Percentiles rank a stretch among this genome's conserved stretches.
Conservation (phyloP, 768 basidiomycete species). For the Tremella yokohamensis region DNA sequence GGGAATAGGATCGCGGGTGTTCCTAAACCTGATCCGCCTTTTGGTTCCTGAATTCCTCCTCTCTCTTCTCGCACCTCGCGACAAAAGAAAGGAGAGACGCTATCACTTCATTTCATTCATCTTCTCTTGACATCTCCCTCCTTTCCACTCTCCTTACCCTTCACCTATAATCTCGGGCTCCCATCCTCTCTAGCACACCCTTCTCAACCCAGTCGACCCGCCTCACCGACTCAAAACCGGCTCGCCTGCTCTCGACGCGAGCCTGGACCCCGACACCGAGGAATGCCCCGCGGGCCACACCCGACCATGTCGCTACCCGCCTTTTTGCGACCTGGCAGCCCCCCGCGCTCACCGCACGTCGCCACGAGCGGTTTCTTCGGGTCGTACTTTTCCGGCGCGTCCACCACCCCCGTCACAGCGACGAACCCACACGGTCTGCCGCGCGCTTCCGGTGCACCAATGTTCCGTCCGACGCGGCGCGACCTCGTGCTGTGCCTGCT, state of each 20-base stretch:
- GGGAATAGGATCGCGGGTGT: too few species aligned
- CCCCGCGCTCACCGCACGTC: slow-evolving; percentile 21
- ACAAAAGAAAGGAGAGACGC: too few species aligned
- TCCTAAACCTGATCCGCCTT: too few species aligned
- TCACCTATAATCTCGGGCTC: not conserved
- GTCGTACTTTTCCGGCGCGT: slow-evolving; percentile 15
- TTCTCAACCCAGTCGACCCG: too few species aligned
- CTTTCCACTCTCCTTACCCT: not conserved
- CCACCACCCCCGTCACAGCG: slow-evolving; percentile 5
- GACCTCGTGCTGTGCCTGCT: slow-evolving; percentile 45
- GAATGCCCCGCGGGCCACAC: slow-evolving; percentile 1
- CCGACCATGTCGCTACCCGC: slow-evolving; percentile 26
- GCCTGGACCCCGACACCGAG: not conserved
- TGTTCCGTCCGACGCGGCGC: slow-evolving; percentile 36
- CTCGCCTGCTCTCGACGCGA: too few species aligned
- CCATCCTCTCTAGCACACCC: too few species aligned
- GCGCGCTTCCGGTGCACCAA: slow-evolving; percentile 3
- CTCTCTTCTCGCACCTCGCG: too few species aligned
- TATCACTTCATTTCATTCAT: too few species aligned
- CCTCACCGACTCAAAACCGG: too few species aligned
- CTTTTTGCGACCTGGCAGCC: slow-evolving; percentile 21
- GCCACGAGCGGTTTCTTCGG: not conserved
- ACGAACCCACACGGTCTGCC: not conserved
- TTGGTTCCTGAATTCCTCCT: too few species aligned
- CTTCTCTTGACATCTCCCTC: slow-evolving; percentile 5